Conservation (phyloP, 2,329 filamentous ascomycete genomes). For the Penicillium sp. region DNA sequence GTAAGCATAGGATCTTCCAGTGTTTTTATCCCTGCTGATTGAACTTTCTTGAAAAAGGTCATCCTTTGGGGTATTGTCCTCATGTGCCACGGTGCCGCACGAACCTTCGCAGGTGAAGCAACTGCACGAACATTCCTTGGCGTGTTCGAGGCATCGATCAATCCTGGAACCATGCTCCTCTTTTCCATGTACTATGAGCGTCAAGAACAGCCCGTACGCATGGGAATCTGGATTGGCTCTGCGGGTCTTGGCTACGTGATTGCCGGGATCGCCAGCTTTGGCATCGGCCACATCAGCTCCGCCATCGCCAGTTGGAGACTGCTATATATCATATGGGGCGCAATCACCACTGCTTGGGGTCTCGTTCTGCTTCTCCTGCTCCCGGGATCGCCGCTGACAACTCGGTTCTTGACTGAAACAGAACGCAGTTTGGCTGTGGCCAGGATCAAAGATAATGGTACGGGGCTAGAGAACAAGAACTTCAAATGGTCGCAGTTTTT, state of each 20-base stretch:
- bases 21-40: not conserved
- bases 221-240: constrained; percentile 1
- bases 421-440: constrained; percentile 1
- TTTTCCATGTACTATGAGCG: constrained; percentile 1
- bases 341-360: constrained; percentile 2
- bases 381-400: constrained; percentile 3
- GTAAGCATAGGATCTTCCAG: not conserved
- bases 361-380: constrained; percentile 3
- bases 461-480: constrained; percentile 9
- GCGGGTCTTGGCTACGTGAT: not conserved
- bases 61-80: constrained; percentile 1
- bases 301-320: not conserved
- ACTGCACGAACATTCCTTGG: constrained; percentile 1
- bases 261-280: not conserved
- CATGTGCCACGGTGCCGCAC: constrained; percentile 5
- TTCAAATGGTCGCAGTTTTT: constrained; percentile 9
- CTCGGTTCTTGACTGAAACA: constrained; percentile 40
- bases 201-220: not conserved
- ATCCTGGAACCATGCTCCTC: not conserved
- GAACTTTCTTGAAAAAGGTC: not conserved
- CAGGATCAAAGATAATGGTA: constrained; percentile 44
- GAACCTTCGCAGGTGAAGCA: not conserved
- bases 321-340: not conserved
- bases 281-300: not conserved
- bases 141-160: not conserved